These are phyloP conservation scores for Erodium texanum DNA, from an alignment of 441 rosid species.

Conservation along the genomic window DNA sequence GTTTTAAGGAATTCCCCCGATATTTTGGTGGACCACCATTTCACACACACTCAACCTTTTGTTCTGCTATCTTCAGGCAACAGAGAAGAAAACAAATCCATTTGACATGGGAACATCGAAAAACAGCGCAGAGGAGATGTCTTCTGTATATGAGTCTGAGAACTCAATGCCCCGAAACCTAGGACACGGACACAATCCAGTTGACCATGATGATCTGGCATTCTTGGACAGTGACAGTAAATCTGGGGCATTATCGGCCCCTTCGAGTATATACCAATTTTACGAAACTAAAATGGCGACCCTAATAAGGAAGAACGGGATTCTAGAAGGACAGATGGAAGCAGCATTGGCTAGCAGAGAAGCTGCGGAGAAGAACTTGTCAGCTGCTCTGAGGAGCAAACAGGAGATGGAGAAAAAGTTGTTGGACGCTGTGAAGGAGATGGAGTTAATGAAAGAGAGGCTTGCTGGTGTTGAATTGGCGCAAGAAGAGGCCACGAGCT, in stretches of 20 bases:
- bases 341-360: slow-evolving; percentile 61
- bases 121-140: slow-evolving; percentile 39
- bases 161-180: slow-evolving; percentile 26
- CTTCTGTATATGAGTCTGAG: slow-evolving; percentile 39
- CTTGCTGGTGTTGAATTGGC: slow-evolving; percentile 62
- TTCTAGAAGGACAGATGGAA: slow-evolving; percentile 69
- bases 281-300: slow-evolving; percentile 66
- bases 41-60: too few species aligned
- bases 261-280: slow-evolving; percentile 54
- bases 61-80: slow-evolving; percentile 33
- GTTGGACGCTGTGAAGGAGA: slow-evolving; percentile 54
- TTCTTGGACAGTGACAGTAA: slow-evolving; percentile 41
- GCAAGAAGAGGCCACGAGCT: slow-evolving; percentile 82
- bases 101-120: slow-evolving; percentile 27
- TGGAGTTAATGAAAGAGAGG: slow-evolving; percentile 84
- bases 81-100: slow-evolving; percentile 35
- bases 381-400: slow-evolving; percentile 59
- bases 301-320: slow-evolving; percentile 59
- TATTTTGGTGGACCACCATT: too few species aligned
- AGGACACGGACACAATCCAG: slow-evolving; percentile 32
- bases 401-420: slow-evolving; percentile 78
- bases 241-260: slow-evolving; percentile 35
- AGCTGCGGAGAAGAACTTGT: slow-evolving; percentile 62
- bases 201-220: slow-evolving; percentile 33
- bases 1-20: too few species aligned